A percentile compares a stretch with the other conserved stretches of the same genome.
These are phyloP conservation scores for Alternaria arbusti DNA, from an alignment of 2,329 filamentous ascomycete genomes.

Conservation along the genomic window DNA sequence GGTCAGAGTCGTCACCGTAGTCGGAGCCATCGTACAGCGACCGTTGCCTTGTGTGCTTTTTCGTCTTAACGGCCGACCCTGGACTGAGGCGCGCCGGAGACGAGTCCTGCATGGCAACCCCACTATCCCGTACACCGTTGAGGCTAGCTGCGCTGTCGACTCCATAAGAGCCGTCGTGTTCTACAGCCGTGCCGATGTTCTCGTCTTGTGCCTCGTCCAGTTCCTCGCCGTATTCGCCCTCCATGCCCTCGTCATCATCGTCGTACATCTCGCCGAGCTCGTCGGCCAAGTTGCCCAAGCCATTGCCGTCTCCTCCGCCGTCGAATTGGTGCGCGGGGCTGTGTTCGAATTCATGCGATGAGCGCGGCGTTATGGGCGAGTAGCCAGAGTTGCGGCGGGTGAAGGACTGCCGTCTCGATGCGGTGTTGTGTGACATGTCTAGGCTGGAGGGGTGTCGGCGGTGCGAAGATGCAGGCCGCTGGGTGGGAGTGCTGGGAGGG, in stretches of 20 bases:
- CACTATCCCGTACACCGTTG: slow-evolving; percentile 54
- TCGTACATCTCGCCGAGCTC: slow-evolving; percentile 77
- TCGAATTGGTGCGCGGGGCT: slow-evolving; percentile 47
- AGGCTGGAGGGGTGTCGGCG: slow-evolving; percentile 51
- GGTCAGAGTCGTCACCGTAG: slow-evolving; percentile 74
- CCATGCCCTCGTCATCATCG: slow-evolving; percentile 66
- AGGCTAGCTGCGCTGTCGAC: slow-evolving; percentile 18
- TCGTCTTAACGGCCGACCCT: slow-evolving; percentile 37
- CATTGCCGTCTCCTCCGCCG: slow-evolving; percentile 55
- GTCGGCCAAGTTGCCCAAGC: slow-evolving; percentile 79
- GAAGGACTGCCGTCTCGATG: slow-evolving; percentile 44
- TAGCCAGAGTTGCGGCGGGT: slow-evolving; percentile 54
- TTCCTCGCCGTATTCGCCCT: slow-evolving; percentile 49
- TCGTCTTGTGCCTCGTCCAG: slow-evolving; percentile 33
- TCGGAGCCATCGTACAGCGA: slow-evolving; percentile 74
- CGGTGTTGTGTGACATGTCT: slow-evolving; percentile 50
- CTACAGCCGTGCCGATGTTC: slow-evolving; percentile 41
- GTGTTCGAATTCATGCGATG: slow-evolving; percentile 50
- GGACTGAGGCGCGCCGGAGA: slow-evolving; percentile 50
- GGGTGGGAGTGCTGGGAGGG: slow-evolving; percentile 50
- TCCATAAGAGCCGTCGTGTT: slow-evolving; percentile 43
- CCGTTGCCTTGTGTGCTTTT: slow-evolving; percentile 51
- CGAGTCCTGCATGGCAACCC: slow-evolving; percentile 53
- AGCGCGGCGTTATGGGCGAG: slow-evolving; percentile 53
- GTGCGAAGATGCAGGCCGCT: slow-evolving; percentile 46